These are phyloP conservation scores for Croton laevigatus DNA, from an alignment of 441 rosid species.

Conservation along the genomic window DNA sequence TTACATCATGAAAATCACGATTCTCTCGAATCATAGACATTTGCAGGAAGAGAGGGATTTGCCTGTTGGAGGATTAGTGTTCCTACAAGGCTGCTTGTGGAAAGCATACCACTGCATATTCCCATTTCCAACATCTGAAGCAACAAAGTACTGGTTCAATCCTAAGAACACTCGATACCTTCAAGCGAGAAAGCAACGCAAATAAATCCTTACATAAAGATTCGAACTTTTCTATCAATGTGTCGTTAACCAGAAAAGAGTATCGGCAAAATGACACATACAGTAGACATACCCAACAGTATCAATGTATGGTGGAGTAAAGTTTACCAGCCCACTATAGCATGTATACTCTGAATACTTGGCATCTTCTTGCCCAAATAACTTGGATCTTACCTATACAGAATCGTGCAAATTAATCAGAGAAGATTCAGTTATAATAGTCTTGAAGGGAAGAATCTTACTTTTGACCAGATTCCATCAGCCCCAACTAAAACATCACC, in stretches of 20 bases:
- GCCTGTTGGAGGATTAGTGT: constrained; percentile 24
- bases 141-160: constrained; percentile 31
- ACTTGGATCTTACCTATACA: constrained; percentile 22
- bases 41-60: background rate
- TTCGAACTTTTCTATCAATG: background rate
- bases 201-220: constrained; percentile 3
- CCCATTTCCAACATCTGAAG: constrained; percentile 34
- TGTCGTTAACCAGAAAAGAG: background rate
- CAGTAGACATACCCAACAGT: constrained; percentile 25
- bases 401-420: background rate
- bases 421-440: background rate
- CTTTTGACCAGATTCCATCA: constrained; percentile 33
- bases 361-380: constrained; percentile 32
- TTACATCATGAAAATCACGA: background rate
- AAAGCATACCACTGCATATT: constrained; percentile 44
- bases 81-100: constrained; percentile 24
- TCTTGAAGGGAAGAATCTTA: constrained; percentile 6
- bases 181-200: constrained; percentile 14
- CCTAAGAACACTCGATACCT: constrained; percentile 35
- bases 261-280: background rate
- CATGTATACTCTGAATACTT: constrained; percentile 35
- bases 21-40: background rate
- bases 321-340: constrained; percentile 28
- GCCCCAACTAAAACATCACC: constrained; percentile 38
- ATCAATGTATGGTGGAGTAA: constrained; percentile 24